Base-by-base conservation (phyloP, 2,329 filamentous ascomycete genomes). In the Paecilomyces sp. region DNA sequence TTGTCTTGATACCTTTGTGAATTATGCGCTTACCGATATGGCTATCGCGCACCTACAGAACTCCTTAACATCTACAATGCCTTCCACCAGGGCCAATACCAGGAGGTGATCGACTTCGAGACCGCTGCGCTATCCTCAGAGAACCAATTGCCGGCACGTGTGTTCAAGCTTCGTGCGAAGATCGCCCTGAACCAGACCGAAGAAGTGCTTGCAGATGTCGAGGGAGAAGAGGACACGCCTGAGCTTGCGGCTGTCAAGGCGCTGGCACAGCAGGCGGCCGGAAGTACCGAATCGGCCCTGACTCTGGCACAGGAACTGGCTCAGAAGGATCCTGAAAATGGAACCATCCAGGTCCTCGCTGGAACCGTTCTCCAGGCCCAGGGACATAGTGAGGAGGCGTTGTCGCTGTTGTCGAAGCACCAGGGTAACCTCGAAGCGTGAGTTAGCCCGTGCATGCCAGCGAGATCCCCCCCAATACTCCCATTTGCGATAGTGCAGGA, bases 51-150 rank as follows among this genome's bases (percentile, higher is more conserved):
- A 22, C 18, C 36, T 41, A 24, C 69, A 85, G 85, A 88, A 76
- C 84, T 88, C 68, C 81, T 87, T 71, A 87, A 85, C 79, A 84
- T 87, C 71, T 83, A 86, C 78, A 86, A 82, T 69, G 83, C 84
- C 72, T 87, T 86, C 78, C 81, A 86, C 76, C 83, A 85, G 75
- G 92, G 90, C 72, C 92, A 96, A 81, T 96, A 91, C 82, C 84
- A 90, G 71, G 83, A 88, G 71, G 92, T 95, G 64, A 77, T 95
- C 76, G 88, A 94, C 79, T 96, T 92, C 78, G 89, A 95, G 76
- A 88, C 87, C 52, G 86, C 88, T 5, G 82, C 87, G 61, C 88
- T 97, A 71, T 94, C 90, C 53, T 67, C 87, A 64, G 86, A 89
- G 69, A 97, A 97, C 78, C 82, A 82, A 54, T 82, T 92, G 13